These are phyloP conservation scores for Camellia granthamiana DNA, from an alignment of 148 eudicot genomes.

Conservation along the genomic window DNA sequence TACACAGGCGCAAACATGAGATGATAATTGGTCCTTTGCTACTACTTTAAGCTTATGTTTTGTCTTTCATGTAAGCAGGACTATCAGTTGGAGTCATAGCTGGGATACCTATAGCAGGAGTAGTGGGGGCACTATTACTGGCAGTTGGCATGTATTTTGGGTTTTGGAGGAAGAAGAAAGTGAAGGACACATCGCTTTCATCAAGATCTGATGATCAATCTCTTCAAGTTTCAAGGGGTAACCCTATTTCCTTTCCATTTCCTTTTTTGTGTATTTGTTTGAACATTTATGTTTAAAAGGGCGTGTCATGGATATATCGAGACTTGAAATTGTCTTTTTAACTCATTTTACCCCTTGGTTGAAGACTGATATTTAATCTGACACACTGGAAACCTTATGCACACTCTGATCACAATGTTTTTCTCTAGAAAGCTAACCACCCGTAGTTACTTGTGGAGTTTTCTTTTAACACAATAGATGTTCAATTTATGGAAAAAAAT, in stretches of 20 bases:
- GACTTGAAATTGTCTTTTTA: not conserved
- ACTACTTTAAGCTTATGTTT: slow-evolving; percentile 4
- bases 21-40: not conserved
- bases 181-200: not conserved
- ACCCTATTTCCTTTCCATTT: not conserved
- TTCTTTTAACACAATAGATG: not conserved
- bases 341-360: not conserved
- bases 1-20: slow-evolving; percentile 4
- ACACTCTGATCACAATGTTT: not conserved
- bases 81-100: slow-evolving; percentile 15
- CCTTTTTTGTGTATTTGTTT: not conserved
- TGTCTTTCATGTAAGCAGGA: slow-evolving; percentile 10
- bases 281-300: not conserved
- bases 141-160: slow-evolving; percentile 12
- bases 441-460: not conserved
- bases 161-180: slow-evolving; percentile 17
- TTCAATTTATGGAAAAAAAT: too few species aligned
- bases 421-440: not conserved
- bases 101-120: slow-evolving; percentile 22
- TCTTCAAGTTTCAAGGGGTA: not conserved
- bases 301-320: not conserved
- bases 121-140: slow-evolving; percentile 11
- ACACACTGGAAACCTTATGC: not conserved
- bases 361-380: not conserved
- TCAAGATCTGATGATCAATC: slow-evolving; percentile 15